A percentile compares a stretch with the other conserved stretches of the same genome.
phyloP scores from a whole-genome alignment of 257 asterid species.

The Hygrophila difformis region DNA sequence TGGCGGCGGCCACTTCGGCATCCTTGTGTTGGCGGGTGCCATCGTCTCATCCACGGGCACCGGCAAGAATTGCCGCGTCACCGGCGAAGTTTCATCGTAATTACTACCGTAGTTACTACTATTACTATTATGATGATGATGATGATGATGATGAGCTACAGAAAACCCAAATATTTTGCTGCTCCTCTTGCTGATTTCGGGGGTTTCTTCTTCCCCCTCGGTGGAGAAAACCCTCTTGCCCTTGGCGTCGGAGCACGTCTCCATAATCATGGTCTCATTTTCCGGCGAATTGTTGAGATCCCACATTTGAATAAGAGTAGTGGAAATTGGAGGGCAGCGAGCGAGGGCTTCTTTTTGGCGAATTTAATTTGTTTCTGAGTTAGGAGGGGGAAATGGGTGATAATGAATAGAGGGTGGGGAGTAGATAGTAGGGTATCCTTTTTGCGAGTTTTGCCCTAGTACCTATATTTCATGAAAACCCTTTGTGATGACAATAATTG shows the following conservation, averaged over 20 bases:
- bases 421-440: too few relatives aligned
- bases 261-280: constrained; percentile 38
- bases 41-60: constrained; percentile 45
- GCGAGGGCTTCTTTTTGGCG: too few relatives aligned
- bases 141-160: constrained; percentile 14
- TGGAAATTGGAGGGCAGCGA: too few relatives aligned
- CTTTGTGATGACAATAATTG: too few relatives aligned
- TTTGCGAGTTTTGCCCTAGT: too few relatives aligned
- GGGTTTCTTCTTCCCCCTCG: constrained; percentile 54
- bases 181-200: constrained; percentile 16
- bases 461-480: too few relatives aligned
- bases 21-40: constrained; percentile 31
- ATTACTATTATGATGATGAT: too few relatives aligned
- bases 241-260: constrained; percentile 49
- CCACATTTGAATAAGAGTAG: constrained; percentile 49
- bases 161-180: constrained; percentile 64
- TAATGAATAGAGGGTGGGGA: too few relatives aligned
- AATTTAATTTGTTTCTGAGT: too few relatives aligned
- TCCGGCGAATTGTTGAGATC: constrained; percentile 80
- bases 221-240: constrained; percentile 63
- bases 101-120: too few relatives aligned
- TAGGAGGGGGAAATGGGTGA: too few relatives aligned
- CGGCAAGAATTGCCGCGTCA: constrained; percentile 83
- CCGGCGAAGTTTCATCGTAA: constrained; percentile 35
- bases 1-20: constrained; percentile 54